Conservation (phyloP, 106 monocot genomes). For the Narthecium ossifragum region DNA sequence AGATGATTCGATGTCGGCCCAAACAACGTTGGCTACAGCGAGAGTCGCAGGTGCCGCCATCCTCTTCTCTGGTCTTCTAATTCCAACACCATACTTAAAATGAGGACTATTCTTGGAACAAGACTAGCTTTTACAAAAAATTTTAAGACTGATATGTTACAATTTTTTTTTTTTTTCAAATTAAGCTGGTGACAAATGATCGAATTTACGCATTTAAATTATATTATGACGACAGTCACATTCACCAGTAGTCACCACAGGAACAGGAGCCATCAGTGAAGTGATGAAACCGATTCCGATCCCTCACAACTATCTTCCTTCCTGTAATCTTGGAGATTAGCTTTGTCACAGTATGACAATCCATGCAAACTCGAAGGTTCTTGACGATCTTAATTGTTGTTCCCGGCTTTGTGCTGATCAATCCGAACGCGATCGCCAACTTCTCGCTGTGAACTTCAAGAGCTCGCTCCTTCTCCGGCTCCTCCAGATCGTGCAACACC, state of each 20-base stretch:
- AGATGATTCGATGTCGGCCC: slow-evolving; percentile 45
- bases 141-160: no score
- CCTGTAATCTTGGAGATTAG: slow-evolving; percentile 55
- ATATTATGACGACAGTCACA: no score
- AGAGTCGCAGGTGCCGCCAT: slow-evolving; percentile 13
- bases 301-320: slow-evolving; percentile 63
- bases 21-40: slow-evolving; percentile 32
- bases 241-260: slow-evolving; percentile 78
- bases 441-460: slow-evolving; percentile 79
- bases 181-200: no score
- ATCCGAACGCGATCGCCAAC: slow-evolving; percentile 67
- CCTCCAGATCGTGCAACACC: slow-evolving; percentile 72
- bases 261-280: slow-evolving; percentile 61
- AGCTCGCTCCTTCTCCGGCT: slow-evolving; percentile 54
- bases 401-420: slow-evolving; percentile 67
- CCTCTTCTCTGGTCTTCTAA: no score
- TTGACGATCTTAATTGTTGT: slow-evolving; percentile 67
- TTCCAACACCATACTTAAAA: no score
- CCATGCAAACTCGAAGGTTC: slow-evolving; percentile 66
- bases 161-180: no score
- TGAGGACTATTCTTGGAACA: no score
- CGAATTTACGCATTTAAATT: no score
- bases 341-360: slow-evolving; percentile 64
- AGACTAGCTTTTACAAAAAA: no score
- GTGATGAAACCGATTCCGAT: slow-evolving; percentile 69